Conservation (phyloP, 768 basidiomycete species). For the Phlebiopsis gigantea region DNA sequence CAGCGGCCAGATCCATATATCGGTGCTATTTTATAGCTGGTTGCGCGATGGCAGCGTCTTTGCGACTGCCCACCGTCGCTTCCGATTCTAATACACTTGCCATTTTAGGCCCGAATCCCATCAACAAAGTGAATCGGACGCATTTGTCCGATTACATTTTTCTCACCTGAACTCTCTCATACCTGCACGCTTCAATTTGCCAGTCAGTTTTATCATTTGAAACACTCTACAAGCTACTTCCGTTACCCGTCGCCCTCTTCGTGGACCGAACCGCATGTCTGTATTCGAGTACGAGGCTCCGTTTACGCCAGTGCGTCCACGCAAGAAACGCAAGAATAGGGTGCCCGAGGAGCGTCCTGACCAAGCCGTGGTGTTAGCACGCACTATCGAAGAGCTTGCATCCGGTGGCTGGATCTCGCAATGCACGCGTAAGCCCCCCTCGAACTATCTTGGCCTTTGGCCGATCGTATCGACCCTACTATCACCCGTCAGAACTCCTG, state of each 20-base stretch:
- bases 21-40: too few relatives aligned
- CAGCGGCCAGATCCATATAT: too few relatives aligned
- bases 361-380: slow-evolving; percentile 35
- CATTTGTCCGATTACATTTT: not conserved
- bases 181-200: not conserved
- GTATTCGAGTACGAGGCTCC: slow-evolving; percentile 10
- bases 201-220: too few relatives aligned
- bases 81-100: not conserved
- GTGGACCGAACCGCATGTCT: slow-evolving; percentile 1
- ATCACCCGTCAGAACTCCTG: slow-evolving; percentile 17
- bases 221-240: too few relatives aligned
- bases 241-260: too few relatives aligned
- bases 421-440: slow-evolving; percentile 53
- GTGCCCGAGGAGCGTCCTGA: slow-evolving; percentile 26
- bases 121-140: not conserved
- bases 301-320: slow-evolving; percentile 45
- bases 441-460: slow-evolving; percentile 15
- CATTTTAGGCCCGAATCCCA: not conserved
- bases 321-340: slow-evolving; percentile 49
- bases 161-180: not conserved
- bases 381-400: slow-evolving; percentile 40
- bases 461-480: slow-evolving; percentile 11
- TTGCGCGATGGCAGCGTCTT: too few relatives aligned
- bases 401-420: slow-evolving; percentile 49
- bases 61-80: too few relatives aligned